Evolutionary conservation across 2,329 filamentous ascomycete genomes (phyloP).

Genomic region (Trichophyton verrucosum): DNA sequence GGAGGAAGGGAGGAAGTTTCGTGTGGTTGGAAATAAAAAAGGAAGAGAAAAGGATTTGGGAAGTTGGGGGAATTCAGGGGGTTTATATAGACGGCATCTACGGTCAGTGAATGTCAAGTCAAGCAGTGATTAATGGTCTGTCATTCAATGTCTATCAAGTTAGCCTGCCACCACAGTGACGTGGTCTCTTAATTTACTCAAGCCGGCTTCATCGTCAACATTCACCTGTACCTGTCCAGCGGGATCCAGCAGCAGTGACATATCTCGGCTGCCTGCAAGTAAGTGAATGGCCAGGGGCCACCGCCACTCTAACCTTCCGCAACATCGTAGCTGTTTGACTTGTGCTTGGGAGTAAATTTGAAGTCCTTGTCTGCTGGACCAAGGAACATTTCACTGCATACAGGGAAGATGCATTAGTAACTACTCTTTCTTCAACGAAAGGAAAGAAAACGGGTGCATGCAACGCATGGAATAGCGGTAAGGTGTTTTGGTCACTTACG

Average conservation of each 20-base stretch:
- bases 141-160: conserved; percentile 1
- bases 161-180: background rate
- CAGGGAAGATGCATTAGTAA: conserved; percentile 7
- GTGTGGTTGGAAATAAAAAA: background rate
- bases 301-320: conserved; percentile 37
- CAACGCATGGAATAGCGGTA: background rate
- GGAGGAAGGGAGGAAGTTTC: background rate
- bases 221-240: background rate
- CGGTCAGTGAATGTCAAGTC: background rate
- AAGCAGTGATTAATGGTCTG: background rate
- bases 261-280: background rate
- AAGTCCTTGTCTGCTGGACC: conserved; percentile 83
- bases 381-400: conserved; percentile 82
- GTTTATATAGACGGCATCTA: background rate
- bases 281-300: background rate
- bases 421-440: background rate
- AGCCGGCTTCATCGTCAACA: background rate
- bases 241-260: background rate
- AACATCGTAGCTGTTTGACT: conserved; percentile 75
- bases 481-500: conserved; percentile 43
- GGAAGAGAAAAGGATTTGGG: background rate
- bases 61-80: background rate
- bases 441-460: background rate
- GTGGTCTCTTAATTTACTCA: background rate
- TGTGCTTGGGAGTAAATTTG: conserved; percentile 94